Conservation (phyloP, 2,329 filamentous ascomycete genomes). For the Coniochaeta sp. region DNA sequence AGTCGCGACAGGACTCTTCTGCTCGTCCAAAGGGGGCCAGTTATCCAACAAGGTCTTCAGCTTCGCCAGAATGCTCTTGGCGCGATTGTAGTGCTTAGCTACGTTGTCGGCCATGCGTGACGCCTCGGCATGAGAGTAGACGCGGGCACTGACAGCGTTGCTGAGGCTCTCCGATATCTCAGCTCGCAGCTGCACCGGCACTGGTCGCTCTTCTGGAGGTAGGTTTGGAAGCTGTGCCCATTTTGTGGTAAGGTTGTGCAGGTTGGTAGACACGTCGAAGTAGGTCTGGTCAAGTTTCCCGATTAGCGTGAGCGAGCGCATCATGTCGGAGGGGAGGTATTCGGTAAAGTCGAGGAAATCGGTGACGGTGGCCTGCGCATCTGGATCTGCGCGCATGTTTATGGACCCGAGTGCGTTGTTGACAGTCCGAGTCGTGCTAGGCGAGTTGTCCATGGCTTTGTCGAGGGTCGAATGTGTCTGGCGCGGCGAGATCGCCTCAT, state of each 20-base stretch:
- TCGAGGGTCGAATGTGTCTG: constrained; percentile 12
- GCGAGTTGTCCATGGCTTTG: constrained; percentile 11
- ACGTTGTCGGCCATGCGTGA: constrained; percentile 57
- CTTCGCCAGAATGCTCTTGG: constrained; percentile 51
- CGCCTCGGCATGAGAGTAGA: constrained; percentile 55
- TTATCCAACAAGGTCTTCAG: constrained; percentile 53
- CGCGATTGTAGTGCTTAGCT: constrained; percentile 53
- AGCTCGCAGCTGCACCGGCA: constrained; percentile 44
- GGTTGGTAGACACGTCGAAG: constrained; percentile 42
- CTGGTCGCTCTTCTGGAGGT: constrained; percentile 36
- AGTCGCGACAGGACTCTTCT: constrained; percentile 39
- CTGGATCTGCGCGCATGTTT: constrained; percentile 51
- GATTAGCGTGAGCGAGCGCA: constrained; percentile 58
- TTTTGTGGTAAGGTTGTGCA: constrained; percentile 48
- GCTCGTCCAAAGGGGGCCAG: constrained; percentile 44
- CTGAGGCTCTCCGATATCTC: constrained; percentile 53
- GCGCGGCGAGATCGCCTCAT: constrained; percentile 26
- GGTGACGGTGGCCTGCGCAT: constrained; percentile 62
- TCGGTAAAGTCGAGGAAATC: constrained; percentile 66
- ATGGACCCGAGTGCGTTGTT: constrained; percentile 34
- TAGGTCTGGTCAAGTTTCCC: constrained; percentile 56
- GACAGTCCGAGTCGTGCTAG: constrained; percentile 20
- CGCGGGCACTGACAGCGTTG: constrained; percentile 47
- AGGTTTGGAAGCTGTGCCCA: constrained; percentile 50
- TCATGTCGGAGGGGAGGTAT: constrained; percentile 60